A percentile compares a stretch with the other conserved stretches of the same genome.
Evolutionary conservation across 768 basidiomycete species (phyloP).

Genomic region (Imleria badia): DNA sequence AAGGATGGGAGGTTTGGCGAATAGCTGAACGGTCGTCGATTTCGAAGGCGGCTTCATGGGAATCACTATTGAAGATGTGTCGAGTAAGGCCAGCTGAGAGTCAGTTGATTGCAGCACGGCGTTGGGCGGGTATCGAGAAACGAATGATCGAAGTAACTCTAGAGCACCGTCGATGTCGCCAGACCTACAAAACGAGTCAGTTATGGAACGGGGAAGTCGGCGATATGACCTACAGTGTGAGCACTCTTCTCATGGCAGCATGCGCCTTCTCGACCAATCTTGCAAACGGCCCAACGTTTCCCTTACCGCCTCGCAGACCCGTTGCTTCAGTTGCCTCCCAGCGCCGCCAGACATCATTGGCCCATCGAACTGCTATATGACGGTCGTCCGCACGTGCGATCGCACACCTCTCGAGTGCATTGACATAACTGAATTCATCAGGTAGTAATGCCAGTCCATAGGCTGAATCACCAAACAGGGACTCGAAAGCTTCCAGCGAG

Average conservation of each 20-base stretch:
- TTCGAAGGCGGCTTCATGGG: background rate
- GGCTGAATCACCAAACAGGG: constrained; percentile 39
- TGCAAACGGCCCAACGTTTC: constrained; percentile 24
- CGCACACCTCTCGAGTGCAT: constrained; percentile 68
- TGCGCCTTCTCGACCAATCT: constrained; percentile 70
- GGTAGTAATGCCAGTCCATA: constrained; percentile 32
- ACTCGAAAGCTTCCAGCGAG: constrained; percentile 49
- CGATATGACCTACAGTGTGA: constrained; percentile 52
- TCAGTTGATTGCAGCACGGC: constrained; percentile 40
- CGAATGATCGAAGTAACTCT: constrained; percentile 59
- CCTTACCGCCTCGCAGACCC: constrained; percentile 30
- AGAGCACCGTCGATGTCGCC: constrained; percentile 54
- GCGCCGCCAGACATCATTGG: constrained; percentile 61
- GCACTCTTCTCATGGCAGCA: constrained; percentile 62
- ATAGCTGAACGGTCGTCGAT: constrained; percentile 16
- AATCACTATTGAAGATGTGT: background rate
- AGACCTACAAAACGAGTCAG: constrained; percentile 36
- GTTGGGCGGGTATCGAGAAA: constrained; percentile 59
- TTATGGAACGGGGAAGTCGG: background rate
- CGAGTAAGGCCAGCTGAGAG: background rate
- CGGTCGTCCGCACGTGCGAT: constrained; percentile 44
- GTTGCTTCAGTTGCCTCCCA: constrained; percentile 55
- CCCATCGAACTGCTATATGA: constrained; percentile 49
- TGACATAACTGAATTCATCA: constrained; percentile 58
- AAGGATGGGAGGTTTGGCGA: constrained; percentile 48